These are phyloP conservation scores for Encephalitozoon cuniculi DNA, from an alignment of 371 early-diverging fungal genomes.

Conservation along the genomic window DNA sequence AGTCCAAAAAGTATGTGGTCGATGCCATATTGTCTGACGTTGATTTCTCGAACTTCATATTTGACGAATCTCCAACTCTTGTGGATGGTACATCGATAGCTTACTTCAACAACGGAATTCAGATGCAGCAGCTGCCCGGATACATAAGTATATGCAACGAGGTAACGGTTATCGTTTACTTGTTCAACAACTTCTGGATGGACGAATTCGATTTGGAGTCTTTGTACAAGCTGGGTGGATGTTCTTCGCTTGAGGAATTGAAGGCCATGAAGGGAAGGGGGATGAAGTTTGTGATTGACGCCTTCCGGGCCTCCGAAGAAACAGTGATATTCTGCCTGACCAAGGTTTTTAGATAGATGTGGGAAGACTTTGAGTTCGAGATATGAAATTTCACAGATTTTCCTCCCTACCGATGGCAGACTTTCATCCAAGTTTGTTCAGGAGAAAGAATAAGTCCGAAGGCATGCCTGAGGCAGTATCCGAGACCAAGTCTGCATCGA, in stretches of 20 bases:
- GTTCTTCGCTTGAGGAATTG: slow-evolving; percentile 10
- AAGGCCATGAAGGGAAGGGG: slow-evolving; percentile 8
- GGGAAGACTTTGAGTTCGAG: not conserved
- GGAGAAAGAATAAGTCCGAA: slow-evolving; percentile 2
- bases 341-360: not conserved
- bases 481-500: not conserved
- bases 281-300: slow-evolving; percentile 44
- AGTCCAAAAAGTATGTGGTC: slow-evolving; percentile 26
- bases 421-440: slow-evolving; percentile 35
- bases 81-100: not conserved
- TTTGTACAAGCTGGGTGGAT: not conserved
- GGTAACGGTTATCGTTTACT: not conserved
- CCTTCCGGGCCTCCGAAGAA: slow-evolving; percentile 32
- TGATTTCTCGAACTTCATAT: not conserved
- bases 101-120: slow-evolving; percentile 13
- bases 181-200: slow-evolving; percentile 13
- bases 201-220: not conserved
- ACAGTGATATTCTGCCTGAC: slow-evolving; percentile 38
- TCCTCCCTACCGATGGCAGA: not conserved
- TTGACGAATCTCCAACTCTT: not conserved
- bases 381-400: not conserved
- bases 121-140: slow-evolving; percentile 1
- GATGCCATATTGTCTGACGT: not conserved
- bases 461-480: not conserved
- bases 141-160: not conserved